Conservation (phyloP, 306 rosid species). For the Lathyrus oleraceus region DNA sequence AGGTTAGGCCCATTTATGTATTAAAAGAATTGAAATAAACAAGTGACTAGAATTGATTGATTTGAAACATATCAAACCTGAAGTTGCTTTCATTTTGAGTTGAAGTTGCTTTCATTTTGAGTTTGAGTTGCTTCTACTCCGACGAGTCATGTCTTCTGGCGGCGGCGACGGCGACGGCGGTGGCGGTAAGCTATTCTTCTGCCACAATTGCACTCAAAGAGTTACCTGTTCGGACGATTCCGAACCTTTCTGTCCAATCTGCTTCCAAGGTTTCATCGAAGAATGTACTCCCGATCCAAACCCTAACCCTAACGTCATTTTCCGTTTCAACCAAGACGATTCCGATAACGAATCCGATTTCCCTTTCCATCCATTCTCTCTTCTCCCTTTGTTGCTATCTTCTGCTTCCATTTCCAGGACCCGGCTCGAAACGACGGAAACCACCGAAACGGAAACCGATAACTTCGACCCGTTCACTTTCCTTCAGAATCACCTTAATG, state of each 20-base stretch:
- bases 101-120: neutral
- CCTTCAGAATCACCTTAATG: constrained; percentile 76
- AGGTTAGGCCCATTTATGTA: neutral
- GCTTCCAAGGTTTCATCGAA: constrained; percentile 74
- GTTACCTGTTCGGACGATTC: constrained; percentile 54
- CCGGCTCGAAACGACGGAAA: constrained; percentile 38
- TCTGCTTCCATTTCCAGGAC: constrained; percentile 45
- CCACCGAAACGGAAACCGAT: constrained; percentile 42
- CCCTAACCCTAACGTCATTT: neutral
- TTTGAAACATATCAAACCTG: neutral
- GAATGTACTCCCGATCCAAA: constrained; percentile 50
- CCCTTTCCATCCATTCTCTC: constrained; percentile 33
- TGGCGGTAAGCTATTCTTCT: constrained; percentile 52
- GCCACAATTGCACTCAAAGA: constrained; percentile 63
- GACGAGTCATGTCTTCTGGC: constrained; percentile 62
- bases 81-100: neutral
- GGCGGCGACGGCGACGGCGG: constrained; percentile 28
- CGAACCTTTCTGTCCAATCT: constrained; percentile 79
- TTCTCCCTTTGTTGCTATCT: constrained; percentile 46
- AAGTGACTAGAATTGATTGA: too few relatives aligned
- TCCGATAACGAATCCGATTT: constrained; percentile 24
- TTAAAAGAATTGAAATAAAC: neutral
- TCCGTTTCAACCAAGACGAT: constrained; percentile 4
- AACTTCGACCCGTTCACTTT: constrained; percentile 69
- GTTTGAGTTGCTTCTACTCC: neutral